Base-by-base conservation (phyloP, 1,139 yeast species). In the Kluyveromyces marxianus region DNA sequence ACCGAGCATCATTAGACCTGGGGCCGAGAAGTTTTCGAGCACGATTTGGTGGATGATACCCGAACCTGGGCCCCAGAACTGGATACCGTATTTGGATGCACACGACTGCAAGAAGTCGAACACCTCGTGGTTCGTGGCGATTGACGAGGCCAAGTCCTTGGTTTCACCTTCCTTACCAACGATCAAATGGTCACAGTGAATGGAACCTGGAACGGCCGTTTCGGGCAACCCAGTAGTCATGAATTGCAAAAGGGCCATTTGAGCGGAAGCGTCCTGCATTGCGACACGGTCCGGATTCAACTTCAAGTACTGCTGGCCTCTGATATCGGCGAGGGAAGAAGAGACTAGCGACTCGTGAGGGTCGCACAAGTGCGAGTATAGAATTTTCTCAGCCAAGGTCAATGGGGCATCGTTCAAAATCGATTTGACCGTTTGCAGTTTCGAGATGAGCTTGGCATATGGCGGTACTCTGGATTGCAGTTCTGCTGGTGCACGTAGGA, bases 191-290 rank as follows among this genome's bases (percentile, higher is more conserved):
- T 92, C 98, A 70, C 98, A 92, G 66, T 92, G 98, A 55, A 92
- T 88, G 2, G 96, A 85, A 7, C 85, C 96, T 3, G 98, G 98
- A 2, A 90, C 96, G 0, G 85, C 84, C 5, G 97, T 87, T 31
- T 80, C 71, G 41, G 79, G 64, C 80, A 90, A 79, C 24, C 97
- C 96, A 59, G 96, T 86, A 30, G 97, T 88, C 95, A 92, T 90
- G 68, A 92, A 92, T 69, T 92, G 98, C 54, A 92, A 71, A 53
- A 92, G 72, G 2, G 98, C 98, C 86, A 90, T 92, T 69, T 92
- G 98, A 2, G 98, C 98, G 26, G 96, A 85, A 1, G 98, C 98
- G 70, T 92, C 98, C 71, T 92, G 98, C 97, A 90, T 90, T 27
- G 98, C 98, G 25, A 92, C 98, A 60, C 98, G 77, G 65, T 92